These are phyloP conservation scores for California macrophylla DNA, from an alignment of 441 rosid genomes.

Conservation along the genomic window DNA sequence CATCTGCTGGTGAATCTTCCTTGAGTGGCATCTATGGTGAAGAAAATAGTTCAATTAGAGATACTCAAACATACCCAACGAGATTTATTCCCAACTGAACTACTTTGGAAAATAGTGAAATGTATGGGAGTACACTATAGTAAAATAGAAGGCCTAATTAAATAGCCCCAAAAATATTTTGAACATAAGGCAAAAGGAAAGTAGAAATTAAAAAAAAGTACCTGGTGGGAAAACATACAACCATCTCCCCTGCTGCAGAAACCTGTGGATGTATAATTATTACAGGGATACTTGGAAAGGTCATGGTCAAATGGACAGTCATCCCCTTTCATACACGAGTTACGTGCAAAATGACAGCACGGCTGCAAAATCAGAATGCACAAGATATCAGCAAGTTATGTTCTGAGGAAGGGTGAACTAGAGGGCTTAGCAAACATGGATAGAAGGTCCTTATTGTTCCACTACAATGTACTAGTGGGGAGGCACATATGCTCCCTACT, in stretches of 20 bases:
- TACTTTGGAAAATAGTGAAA: neutral
- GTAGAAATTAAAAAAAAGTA: slow-evolving; percentile 22
- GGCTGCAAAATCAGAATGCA: slow-evolving; percentile 49
- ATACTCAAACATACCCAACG: slow-evolving; percentile 2
- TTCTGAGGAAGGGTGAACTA: too few relatives aligned
- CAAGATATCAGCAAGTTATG: neutral
- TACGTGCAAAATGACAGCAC: slow-evolving; percentile 73
- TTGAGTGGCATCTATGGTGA: slow-evolving; percentile 26
- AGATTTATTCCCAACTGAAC: slow-evolving; percentile 6
- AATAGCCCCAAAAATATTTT: neutral
- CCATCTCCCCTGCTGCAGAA: slow-evolving; percentile 58
- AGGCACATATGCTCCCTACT: neutral
- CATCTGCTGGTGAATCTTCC: slow-evolving; percentile 26
- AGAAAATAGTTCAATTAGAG: slow-evolving; percentile 15
- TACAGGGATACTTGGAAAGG: slow-evolving; percentile 75
- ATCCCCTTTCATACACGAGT: slow-evolving; percentile 83
- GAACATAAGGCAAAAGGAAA: neutral
- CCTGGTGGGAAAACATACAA: slow-evolving; percentile 86
- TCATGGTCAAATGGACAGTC: slow-evolving; percentile 84
- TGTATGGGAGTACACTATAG: neutral
- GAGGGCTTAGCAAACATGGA: neutral
- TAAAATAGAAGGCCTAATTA: neutral
- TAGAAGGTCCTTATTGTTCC: neutral
- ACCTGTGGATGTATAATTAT: slow-evolving; percentile 41
- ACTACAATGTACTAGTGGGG: neutral